Evolutionary conservation across 371 early-diverging fungal species (phyloP).

Genomic region (Sporodiniella umbellata): DNA sequence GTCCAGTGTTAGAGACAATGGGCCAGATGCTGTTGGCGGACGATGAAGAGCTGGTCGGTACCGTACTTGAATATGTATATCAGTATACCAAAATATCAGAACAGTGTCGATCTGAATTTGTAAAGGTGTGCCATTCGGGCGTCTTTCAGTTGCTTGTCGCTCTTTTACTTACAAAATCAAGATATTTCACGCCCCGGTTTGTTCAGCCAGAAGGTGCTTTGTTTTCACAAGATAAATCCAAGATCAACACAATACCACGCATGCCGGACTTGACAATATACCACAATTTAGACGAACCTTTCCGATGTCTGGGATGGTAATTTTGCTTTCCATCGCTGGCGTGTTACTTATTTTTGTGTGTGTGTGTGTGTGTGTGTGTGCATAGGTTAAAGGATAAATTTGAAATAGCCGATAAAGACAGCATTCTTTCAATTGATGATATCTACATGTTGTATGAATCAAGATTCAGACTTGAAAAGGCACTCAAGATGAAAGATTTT

Average conservation of each 20-base stretch:
- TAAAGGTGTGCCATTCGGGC: conserved; percentile 34
- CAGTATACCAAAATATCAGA: conserved; percentile 59
- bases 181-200: conserved; percentile 29
- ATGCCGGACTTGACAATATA: conserved; percentile 39
- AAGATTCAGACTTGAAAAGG: conserved; percentile 46
- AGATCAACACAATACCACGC: conserved; percentile 3
- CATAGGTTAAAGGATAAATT: conserved; percentile 51
- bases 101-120: conserved; percentile 39
- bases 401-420: conserved; percentile 32
- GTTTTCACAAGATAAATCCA: not conserved
- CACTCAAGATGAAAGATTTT: conserved; percentile 41
- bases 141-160: conserved; percentile 47
- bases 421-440: conserved; percentile 41
- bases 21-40: conserved; percentile 55
- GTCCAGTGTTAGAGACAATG: conserved; percentile 11
- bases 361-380: too few relatives aligned
- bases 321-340: too few relatives aligned
- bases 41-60: conserved; percentile 71
- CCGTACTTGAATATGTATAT: conserved; percentile 69
- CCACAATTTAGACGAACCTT: conserved; percentile 43
- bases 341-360: too few relatives aligned
- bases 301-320: conserved; percentile 49
- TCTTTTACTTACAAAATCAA: conserved; percentile 40
- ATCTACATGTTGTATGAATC: conserved; percentile 42
- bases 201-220: conserved; percentile 22